Conservation (phyloP, 805 yeast species). For the Starmera quercuum region DNA sequence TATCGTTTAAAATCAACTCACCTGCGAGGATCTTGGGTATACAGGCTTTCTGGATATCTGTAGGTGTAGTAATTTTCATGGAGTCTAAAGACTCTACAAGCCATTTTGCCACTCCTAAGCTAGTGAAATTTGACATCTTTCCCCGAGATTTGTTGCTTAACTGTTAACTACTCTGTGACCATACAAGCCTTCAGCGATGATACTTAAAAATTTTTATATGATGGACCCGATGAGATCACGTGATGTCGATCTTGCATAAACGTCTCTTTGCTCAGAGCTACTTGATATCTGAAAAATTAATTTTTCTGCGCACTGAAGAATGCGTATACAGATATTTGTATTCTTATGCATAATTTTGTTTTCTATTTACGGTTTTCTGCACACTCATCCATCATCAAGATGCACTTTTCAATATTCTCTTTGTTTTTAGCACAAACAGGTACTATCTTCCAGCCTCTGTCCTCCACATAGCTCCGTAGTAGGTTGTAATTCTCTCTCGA, state of each 20-base stretch:
- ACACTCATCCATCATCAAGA: slow-evolving; percentile 61
- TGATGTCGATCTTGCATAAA: too few relatives aligned
- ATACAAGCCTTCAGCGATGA: too few relatives aligned
- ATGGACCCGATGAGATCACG: too few relatives aligned
- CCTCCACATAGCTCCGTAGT: slow-evolving; percentile 38
- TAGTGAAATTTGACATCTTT: slow-evolving; percentile 31
- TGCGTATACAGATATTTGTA: too few relatives aligned
- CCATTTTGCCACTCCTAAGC: slow-evolving; percentile 81
- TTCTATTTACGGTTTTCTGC: too few relatives aligned
- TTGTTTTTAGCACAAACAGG: slow-evolving; percentile 78
- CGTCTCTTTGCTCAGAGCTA: too few relatives aligned
- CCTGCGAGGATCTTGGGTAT: slow-evolving; percentile 79
- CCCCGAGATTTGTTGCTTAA: neutral
- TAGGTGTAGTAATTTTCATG: slow-evolving; percentile 79
- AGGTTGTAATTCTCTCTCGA: slow-evolving; percentile 38
- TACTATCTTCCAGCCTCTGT: slow-evolving; percentile 54
- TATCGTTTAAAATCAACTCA: slow-evolving; percentile 2
- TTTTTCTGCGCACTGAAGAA: too few relatives aligned
- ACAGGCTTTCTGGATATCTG: slow-evolving; percentile 80
- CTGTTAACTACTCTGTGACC: too few relatives aligned
- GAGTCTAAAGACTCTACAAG: slow-evolving; percentile 69
- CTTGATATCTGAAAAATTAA: too few relatives aligned
- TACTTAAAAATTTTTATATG: too few relatives aligned
- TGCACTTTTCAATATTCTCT: slow-evolving; percentile 66
- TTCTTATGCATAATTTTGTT: too few relatives aligned